A percentile compares a stretch with the other conserved stretches of the same genome.
Conservation (phyloP, 23 red algal genomes). For the Rhodosorus marinus region DNA sequence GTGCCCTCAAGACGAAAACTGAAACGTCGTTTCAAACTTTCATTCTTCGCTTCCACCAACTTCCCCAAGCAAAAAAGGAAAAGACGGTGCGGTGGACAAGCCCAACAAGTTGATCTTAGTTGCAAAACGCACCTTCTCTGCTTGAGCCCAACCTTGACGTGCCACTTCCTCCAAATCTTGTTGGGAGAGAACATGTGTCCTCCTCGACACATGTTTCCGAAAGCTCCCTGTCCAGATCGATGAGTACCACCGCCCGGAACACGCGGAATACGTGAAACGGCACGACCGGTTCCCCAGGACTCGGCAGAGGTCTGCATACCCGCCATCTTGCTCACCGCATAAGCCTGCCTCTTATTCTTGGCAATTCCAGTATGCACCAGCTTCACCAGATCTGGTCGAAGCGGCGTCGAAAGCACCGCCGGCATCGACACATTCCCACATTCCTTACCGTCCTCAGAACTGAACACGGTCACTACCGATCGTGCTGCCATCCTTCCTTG, state of each 20-base stretch:
- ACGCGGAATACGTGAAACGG: conserved; percentile 87
- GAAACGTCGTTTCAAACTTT: no score
- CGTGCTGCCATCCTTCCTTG: conserved; percentile 19
- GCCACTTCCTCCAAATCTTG: conserved; percentile 92
- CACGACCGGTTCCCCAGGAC: conserved; percentile 95
- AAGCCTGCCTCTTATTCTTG: conserved; percentile 88
- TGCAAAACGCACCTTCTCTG: conserved; percentile 86
- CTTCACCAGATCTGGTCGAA: conserved; percentile 85
- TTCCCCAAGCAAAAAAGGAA: no score
- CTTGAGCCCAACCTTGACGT: conserved; percentile 53
- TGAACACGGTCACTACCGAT: conserved; percentile 38
- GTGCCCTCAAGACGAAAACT: no score
- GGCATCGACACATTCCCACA: conserved; percentile 44
- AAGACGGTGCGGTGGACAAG: no score
- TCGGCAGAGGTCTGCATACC: conserved; percentile 90
- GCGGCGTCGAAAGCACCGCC: conserved; percentile 60
- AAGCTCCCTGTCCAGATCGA: conserved; percentile 86
- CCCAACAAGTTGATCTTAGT: no score
- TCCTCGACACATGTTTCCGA: conserved; percentile 91
- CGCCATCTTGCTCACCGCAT: conserved; percentile 60
- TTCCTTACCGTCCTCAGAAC: conserved; percentile 34
- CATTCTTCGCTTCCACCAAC: no score
- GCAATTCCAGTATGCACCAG: conserved; percentile 78
- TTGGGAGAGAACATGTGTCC: conserved; percentile 94
- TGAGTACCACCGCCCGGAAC: conserved; percentile 95